Evolutionary conservation across 75 land plant species (phyloP).

Genomic region (Pinus albicaulis): DNA sequence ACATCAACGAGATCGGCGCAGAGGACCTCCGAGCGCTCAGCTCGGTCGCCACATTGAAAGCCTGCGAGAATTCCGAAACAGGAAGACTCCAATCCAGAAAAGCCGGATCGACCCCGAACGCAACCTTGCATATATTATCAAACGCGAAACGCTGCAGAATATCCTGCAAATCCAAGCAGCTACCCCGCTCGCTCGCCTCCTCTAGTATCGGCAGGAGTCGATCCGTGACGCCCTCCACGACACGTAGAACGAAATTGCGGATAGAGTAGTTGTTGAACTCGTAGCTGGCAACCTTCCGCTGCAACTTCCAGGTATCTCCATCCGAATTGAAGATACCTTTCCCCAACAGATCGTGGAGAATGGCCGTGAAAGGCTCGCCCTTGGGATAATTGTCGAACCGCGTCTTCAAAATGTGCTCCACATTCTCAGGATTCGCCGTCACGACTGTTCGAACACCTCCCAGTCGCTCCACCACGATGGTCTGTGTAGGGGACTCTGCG

Average conservation of each 20-base stretch:
- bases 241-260: not conserved
- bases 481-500: constrained; percentile 32
- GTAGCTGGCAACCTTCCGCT: constrained; percentile 48
- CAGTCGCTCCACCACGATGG: constrained; percentile 43
- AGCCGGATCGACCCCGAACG: constrained; percentile 23
- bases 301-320: constrained; percentile 48
- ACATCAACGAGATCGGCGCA: constrained; percentile 15
- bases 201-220: constrained; percentile 8
- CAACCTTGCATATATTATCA: constrained; percentile 21
- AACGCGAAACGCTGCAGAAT: constrained; percentile 25
- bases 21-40: constrained; percentile 11
- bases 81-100: constrained; percentile 16
- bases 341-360: constrained; percentile 54
- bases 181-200: not conserved
- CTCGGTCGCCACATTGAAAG: constrained; percentile 20
- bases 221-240: constrained; percentile 8
- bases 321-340: constrained; percentile 64
- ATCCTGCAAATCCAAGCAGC: constrained; percentile 35
- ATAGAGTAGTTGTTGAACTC: constrained; percentile 9
- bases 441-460: constrained; percentile 16
- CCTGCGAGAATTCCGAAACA: constrained; percentile 13
- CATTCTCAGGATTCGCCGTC: constrained; percentile 47
- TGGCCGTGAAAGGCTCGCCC: constrained; percentile 38
- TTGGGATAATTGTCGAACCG: constrained; percentile 57
- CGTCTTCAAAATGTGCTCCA: constrained; percentile 53